Evolutionary conservation across 2,329 filamentous ascomycete genomes (phyloP), one percentile per base, ranked within the genome.

Genomic region (Phymatotrichopsis omnivora): DNA sequence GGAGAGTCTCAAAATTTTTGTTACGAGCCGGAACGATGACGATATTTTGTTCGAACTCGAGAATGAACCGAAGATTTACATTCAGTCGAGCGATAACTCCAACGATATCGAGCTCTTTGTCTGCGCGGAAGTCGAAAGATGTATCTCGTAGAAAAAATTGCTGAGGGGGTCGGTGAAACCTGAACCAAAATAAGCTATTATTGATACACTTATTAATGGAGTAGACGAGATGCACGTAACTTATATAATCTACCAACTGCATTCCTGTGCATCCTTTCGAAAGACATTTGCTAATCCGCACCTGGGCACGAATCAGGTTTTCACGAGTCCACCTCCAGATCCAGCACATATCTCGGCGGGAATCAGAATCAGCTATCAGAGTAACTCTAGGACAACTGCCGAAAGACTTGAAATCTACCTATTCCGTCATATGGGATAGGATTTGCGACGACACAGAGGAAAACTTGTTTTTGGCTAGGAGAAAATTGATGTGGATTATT

Each of bases 1-100:
- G n/a, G 53, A 48, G 31, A 30, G 22, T 20, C 32, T 51, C 39
- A 48, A 44, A 23, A 43, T 40, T 20, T 51, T 51, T 12, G 48
- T 45, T 14, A 51, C 45, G 4, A 48, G 42, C 12, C 38, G 45
- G 27, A 47, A 42, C 3, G 48, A 51, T 14, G 24, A n/a, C 5
- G 48, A 51, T n/a, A 32, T 51, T 24, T 25, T 42, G 7, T 32
- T 17, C 22, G 35, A 35, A 2, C 24, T 51, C 4, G 20, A 30
- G 11, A 38, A n/a, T 3, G 39, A 29, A 17, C 39, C 48, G 12
- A 48, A 45, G 14, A 33, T 51, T 27, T 45, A 51, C 10, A 42
- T 51, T n/a, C 33, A 41, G 25, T 14, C 41, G 4, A 23, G 31
- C 0, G 45, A 48, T 22, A 51, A 45, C 27, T 25, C 36, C 2